These are phyloP conservation scores for Crithidia bombi DNA, from an alignment of 208 protist species.

Conservation along the genomic window DNA sequence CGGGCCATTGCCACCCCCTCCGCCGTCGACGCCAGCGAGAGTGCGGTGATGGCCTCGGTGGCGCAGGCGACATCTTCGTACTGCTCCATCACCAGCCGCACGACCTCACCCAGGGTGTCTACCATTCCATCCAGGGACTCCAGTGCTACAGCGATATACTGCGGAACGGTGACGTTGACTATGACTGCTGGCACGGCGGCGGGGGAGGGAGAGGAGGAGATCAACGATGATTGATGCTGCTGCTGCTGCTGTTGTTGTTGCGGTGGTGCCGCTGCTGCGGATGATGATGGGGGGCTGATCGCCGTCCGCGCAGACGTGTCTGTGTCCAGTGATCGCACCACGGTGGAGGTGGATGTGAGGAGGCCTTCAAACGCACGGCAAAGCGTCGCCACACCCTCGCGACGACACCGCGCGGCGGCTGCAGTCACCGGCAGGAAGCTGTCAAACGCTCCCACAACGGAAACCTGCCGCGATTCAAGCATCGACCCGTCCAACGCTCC, in stretches of 20 bases:
- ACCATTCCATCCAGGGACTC: constrained; percentile 52
- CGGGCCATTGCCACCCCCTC: constrained; percentile 39
- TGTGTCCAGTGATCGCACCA: constrained; percentile 28
- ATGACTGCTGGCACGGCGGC: not conserved
- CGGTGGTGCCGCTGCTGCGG: not conserved
- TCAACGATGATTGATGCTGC: not conserved
- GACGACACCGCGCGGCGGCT: constrained; percentile 23
- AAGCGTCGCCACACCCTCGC: constrained; percentile 44
- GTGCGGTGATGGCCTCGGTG: constrained; percentile 41
- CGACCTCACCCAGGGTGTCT: constrained; percentile 41
- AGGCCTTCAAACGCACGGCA: constrained; percentile 38
- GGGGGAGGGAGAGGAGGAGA: not conserved
- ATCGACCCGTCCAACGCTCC: not conserved
- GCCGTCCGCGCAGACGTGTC: constrained; percentile 1
- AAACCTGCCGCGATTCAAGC: not conserved
- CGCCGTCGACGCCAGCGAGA: constrained; percentile 49
- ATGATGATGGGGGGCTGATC: not conserved
- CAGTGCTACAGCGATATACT: constrained; percentile 38
- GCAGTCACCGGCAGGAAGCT: not conserved
- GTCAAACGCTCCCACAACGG: not conserved
- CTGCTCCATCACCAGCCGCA: constrained; percentile 39
- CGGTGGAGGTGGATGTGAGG: constrained; percentile 30
- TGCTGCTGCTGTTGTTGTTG: not conserved
- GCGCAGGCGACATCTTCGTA: constrained; percentile 44
- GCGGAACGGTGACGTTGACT: constrained; percentile 9